Evolutionary conservation across 805 yeast genomes (phyloP), one percentile per base, ranked within the genome.

Genomic region (Hanseniaspora vineae): DNA sequence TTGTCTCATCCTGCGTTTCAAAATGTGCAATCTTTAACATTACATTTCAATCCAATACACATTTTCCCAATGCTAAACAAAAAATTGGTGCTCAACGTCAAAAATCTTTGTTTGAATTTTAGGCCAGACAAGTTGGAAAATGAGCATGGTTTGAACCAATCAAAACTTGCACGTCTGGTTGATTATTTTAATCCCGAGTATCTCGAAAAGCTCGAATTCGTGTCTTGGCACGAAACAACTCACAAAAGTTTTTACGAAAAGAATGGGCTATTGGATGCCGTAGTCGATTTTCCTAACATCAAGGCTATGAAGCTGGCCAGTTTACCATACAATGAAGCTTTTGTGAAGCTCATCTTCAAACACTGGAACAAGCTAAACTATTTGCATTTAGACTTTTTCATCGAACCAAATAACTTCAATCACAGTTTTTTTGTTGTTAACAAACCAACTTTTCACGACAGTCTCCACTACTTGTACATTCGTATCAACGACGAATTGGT

Each of bases 11-110:
- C 10, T 6, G 20, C 17, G 6, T 46, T 46, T 35, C 19, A 35
- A 3, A 6, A 48, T 19, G 12, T 48, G 9, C 46, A 33, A 12
- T 40, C 50, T 5, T 14, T 47, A 11, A 43, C 46, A 11, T 35
- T 48, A 6, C 50, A 48, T 31, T 44, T 48, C n/a, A 48, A 48
- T 19, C 50, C 50, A 14, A 18, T 37, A n/a, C 17, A n/a, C 9
- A 19, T 47, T 15, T 6, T 37, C 10, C 40, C 20, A 40, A 35
- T 31, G 2, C 40, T 39, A 9, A 35, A 37, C 9, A 44, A 33
- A 14, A 31, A 29, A 12, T 31, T 33, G 12, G 31, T 18, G 13
- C 29, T 47, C 13, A 32, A 44, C 5, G 19, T 47, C 20, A 47
- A 44, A 17, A 20, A 35, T 3, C 18, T 47, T 9, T 39, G 42